A percentile compares a stretch with the other conserved stretches of the same genome.
phyloP scores from a whole-genome alignment of 352 stramenopile species.

The Globisporangium apiculatum region DNA sequence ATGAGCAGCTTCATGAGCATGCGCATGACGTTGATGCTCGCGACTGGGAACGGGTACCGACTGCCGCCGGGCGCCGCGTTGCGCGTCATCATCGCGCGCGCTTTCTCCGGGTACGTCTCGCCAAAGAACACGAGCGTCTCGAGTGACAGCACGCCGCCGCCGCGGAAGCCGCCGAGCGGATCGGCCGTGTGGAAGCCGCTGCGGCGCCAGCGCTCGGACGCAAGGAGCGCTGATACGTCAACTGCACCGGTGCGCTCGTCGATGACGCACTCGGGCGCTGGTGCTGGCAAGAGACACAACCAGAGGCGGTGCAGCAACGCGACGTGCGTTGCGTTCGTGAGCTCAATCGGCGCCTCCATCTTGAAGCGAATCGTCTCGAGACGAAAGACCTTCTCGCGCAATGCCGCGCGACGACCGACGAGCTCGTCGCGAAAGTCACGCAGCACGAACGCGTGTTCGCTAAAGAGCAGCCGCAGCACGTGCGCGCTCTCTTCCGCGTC shows the following conservation, averaged over 20 bases:
- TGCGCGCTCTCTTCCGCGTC: slow-evolving; percentile 64
- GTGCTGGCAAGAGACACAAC: slow-evolving; percentile 35
- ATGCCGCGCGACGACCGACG: slow-evolving; percentile 23
- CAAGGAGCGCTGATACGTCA: slow-evolving; percentile 43
- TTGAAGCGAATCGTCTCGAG: slow-evolving; percentile 68
- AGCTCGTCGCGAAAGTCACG: slow-evolving; percentile 60
- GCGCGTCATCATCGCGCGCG: slow-evolving; percentile 62
- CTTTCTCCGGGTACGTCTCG: slow-evolving; percentile 76
- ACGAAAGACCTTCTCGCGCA: slow-evolving; percentile 57
- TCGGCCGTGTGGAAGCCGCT: slow-evolving; percentile 82
- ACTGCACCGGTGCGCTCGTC: slow-evolving; percentile 19
- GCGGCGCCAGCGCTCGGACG: slow-evolving; percentile 50
- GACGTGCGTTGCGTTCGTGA: slow-evolving; percentile 40
- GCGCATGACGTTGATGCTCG: slow-evolving; percentile 81
- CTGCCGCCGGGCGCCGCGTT: slow-evolving; percentile 67
- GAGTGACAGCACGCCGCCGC: slow-evolving; percentile 61
- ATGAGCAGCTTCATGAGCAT: slow-evolving; percentile 83
- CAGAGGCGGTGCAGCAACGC: slow-evolving; percentile 63
- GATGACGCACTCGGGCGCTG: slow-evolving; percentile 16
- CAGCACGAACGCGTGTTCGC: slow-evolving; percentile 46
- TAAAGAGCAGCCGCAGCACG: slow-evolving; percentile 56
- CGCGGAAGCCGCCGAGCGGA: slow-evolving; percentile 68
- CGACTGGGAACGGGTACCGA: slow-evolving; percentile 77
- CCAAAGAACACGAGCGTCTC: slow-evolving; percentile 72
- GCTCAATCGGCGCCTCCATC: slow-evolving; percentile 62